These are phyloP conservation scores for Casuarina equisetifolia DNA, from an alignment of 306 rosid species.

Conservation along the genomic window DNA sequence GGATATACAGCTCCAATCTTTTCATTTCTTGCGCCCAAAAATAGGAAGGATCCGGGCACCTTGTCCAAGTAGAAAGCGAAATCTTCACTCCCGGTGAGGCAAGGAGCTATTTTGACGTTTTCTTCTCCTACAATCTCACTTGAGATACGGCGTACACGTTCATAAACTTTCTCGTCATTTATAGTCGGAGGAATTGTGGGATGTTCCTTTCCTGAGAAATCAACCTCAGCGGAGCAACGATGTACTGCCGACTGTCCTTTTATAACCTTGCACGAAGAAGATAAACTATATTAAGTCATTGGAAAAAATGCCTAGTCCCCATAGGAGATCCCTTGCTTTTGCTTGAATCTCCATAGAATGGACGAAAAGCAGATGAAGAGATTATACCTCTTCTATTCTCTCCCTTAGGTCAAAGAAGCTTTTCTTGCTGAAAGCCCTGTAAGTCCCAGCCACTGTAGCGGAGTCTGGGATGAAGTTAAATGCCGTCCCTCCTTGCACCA, in stretches of 20 bases:
- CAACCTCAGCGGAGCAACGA: constrained; percentile 65
- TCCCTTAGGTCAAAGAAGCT: constrained; percentile 59
- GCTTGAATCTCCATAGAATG: too few relatives aligned
- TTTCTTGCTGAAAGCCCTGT: constrained; percentile 69
- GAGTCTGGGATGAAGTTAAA: constrained; percentile 71
- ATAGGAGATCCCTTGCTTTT: not conserved
- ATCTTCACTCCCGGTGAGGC: constrained; percentile 83
- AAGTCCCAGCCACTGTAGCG: constrained; percentile 68
- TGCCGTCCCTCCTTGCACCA: constrained; percentile 58
- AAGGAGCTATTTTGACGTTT: constrained; percentile 48
- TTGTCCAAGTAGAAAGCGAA: constrained; percentile 77
- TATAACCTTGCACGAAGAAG: constrained; percentile 48
- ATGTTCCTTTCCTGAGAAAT: constrained; percentile 61
- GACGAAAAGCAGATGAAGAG: not conserved
- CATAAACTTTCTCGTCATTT: constrained; percentile 59
- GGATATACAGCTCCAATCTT: constrained; percentile 54
- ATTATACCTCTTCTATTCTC: constrained; percentile 79
- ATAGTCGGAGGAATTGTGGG: constrained; percentile 71
- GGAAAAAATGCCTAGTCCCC: not conserved
- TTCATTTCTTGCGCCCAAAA: constrained; percentile 62
- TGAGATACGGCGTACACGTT: constrained; percentile 48
- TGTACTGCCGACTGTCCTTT: constrained; percentile 76
- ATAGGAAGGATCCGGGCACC: constrained; percentile 69
- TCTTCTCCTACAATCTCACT: constrained; percentile 67
- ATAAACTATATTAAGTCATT: constrained; percentile 1